Percentiles rank a stretch among this genome's conserved stretches.
These are phyloP conservation scores for Lipomyces starkeyi DNA, from an alignment of 805 yeast genomes.

Conservation along the genomic window DNA sequence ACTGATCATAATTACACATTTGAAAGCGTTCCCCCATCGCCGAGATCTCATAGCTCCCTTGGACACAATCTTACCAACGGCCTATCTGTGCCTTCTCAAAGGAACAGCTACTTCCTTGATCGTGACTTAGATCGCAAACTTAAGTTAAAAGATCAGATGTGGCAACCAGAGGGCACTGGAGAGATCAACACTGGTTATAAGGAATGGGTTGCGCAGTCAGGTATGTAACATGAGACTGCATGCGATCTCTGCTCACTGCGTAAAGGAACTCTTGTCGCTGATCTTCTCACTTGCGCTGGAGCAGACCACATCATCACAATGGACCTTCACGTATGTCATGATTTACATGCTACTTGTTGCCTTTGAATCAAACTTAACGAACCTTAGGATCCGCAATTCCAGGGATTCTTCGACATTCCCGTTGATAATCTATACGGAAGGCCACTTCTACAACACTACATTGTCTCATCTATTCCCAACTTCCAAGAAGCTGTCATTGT, in stretches of 20 bases:
- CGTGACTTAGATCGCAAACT: conserved; percentile 28
- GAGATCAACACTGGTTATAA: conserved; percentile 70
- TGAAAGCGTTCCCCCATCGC: conserved; percentile 55
- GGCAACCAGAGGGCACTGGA: conserved; percentile 33
- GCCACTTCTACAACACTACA: conserved; percentile 86
- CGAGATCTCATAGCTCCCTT: conserved; percentile 28
- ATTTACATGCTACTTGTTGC: neutral
- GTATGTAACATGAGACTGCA: conserved; percentile 10
- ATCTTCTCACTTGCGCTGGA: conserved; percentile 86
- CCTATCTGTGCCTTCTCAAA: conserved; percentile 23
- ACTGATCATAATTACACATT: conserved; percentile 48
- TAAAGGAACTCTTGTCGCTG: conserved; percentile 78
- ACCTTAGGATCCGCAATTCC: conserved; percentile 82
- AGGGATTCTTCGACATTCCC: conserved; percentile 95
- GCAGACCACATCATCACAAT: conserved; percentile 96
- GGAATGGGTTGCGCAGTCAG: conserved; percentile 95
- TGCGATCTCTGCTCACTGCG: neutral
- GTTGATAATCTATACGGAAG: conserved; percentile 92
- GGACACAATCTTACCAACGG: conserved; percentile 5
- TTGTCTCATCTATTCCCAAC: conserved; percentile 75
- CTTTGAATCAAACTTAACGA: neutral
- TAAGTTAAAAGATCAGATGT: conserved; percentile 5
- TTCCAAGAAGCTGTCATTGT: conserved; percentile 87
- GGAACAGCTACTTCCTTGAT: conserved; percentile 19
- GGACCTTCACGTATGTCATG: conserved; percentile 71